Percentiles rank a stretch among this genome's conserved stretches.
phyloP scores from a whole-genome alignment of 768 basidiomycete species.

The Trametes cubensis region DNA sequence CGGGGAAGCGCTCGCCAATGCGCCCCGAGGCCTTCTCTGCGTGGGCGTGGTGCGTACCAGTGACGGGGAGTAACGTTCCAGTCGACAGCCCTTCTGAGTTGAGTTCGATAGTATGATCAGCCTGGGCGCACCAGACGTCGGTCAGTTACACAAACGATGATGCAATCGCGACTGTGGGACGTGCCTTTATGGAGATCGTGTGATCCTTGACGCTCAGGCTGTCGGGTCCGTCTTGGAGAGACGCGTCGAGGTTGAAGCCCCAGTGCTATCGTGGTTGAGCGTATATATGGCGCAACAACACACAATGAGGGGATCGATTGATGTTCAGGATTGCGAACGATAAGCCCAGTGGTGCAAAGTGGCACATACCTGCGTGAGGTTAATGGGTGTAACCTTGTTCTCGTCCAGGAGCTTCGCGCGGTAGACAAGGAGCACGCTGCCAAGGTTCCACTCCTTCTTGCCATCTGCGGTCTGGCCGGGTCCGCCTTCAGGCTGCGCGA shows the following conservation, averaged over 20 bases:
- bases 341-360: neutral
- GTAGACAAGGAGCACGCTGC: slow-evolving; percentile 68
- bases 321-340: neutral
- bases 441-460: slow-evolving; percentile 50
- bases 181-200: slow-evolving; percentile 44
- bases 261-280: slow-evolving; percentile 55
- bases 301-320: slow-evolving; percentile 1
- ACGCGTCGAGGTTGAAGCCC: slow-evolving; percentile 82
- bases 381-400: slow-evolving; percentile 66
- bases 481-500: slow-evolving; percentile 35
- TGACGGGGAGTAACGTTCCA: slow-evolving; percentile 51
- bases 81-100: slow-evolving; percentile 53
- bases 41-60: slow-evolving; percentile 49
- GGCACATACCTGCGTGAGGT: slow-evolving; percentile 67
- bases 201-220: slow-evolving; percentile 56
- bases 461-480: slow-evolving; percentile 29
- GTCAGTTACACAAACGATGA: neutral
- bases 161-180: neutral
- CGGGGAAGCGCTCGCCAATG: slow-evolving; percentile 62
- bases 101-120: slow-evolving; percentile 57
- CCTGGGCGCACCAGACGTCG: slow-evolving; percentile 35
- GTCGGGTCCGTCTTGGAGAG: slow-evolving; percentile 47
- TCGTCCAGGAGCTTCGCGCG: slow-evolving; percentile 62
- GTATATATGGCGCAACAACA: neutral
- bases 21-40: slow-evolving; percentile 26